phyloP scores from a whole-genome alignment of 352 stramenopile genomes.

The Phytophthora litchii region DNA sequence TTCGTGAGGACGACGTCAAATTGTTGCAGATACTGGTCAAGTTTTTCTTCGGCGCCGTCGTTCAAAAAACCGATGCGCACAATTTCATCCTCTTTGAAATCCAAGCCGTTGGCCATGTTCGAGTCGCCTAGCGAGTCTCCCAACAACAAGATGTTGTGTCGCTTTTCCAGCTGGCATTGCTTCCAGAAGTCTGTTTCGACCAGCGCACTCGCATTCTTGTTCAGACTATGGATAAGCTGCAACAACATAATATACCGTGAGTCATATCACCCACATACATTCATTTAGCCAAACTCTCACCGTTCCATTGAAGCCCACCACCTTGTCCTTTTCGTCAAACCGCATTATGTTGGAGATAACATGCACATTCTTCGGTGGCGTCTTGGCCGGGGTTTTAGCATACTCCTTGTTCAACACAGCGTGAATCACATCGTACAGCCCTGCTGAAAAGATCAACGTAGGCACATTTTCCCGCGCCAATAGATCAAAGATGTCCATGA shows the following conservation, averaged over 20 bases:
- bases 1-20: slow-evolving; percentile 85
- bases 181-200: slow-evolving; percentile 71
- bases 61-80: slow-evolving; percentile 78
- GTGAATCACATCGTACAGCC: slow-evolving; percentile 84
- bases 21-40: slow-evolving; percentile 62
- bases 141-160: slow-evolving; percentile 76
- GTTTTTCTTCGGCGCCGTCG: slow-evolving; percentile 51
- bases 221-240: slow-evolving; percentile 79
- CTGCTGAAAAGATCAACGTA: slow-evolving; percentile 75
- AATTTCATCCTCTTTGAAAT: slow-evolving; percentile 66
- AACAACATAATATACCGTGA: slow-evolving; percentile 11
- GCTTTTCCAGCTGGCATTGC: slow-evolving; percentile 71
- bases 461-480: slow-evolving; percentile 63
- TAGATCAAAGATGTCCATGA: slow-evolving; percentile 67
- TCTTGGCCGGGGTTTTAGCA: slow-evolving; percentile 35
- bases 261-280: not conserved
- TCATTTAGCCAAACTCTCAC: slow-evolving; percentile 19
- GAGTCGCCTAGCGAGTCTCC: slow-evolving; percentile 74
- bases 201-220: slow-evolving; percentile 79
- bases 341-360: slow-evolving; percentile 86
- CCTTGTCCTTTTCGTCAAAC: slow-evolving; percentile 54
- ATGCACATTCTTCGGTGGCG: slow-evolving; percentile 63
- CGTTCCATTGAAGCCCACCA: slow-evolving; percentile 60
- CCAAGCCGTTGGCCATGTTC: slow-evolving; percentile 70
- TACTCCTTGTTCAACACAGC: slow-evolving; percentile 73